Percentiles rank a stretch among this genome's conserved stretches.
phyloP scores from a whole-genome alignment of 2,329 filamentous ascomycete genomes.

The Exophiala viscosa region DNA sequence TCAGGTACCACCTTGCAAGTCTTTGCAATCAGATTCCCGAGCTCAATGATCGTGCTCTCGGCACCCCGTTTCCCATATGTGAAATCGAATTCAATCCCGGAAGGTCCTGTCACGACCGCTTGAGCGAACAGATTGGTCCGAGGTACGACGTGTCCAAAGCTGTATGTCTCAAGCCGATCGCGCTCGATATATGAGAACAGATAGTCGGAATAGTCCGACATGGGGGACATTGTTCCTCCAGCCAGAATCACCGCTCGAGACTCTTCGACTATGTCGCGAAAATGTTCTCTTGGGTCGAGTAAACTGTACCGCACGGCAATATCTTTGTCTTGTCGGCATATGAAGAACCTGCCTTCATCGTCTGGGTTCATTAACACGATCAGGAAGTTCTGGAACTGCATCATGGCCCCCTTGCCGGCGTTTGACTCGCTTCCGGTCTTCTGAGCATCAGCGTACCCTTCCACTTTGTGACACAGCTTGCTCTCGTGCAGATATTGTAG shows the following conservation, averaged over 20 bases:
- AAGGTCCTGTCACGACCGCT: slow-evolving; percentile 55
- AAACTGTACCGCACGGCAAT: slow-evolving; percentile 77
- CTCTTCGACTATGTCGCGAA: slow-evolving; percentile 78
- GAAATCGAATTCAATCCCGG: slow-evolving; percentile 69
- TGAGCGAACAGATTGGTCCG: slow-evolving; percentile 74
- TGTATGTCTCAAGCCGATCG: slow-evolving; percentile 70
- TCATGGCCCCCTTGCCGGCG: slow-evolving; percentile 49
- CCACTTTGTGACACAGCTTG: slow-evolving; percentile 89
- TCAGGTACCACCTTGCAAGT: slow-evolving; percentile 74
- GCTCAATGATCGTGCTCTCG: slow-evolving; percentile 65
- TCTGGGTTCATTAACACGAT: slow-evolving; percentile 82
- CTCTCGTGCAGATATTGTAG: slow-evolving; percentile 85
- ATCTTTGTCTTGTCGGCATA: slow-evolving; percentile 43
- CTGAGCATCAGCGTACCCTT: slow-evolving; percentile 66
- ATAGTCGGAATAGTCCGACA: slow-evolving; percentile 82
- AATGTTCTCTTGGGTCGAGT: slow-evolving; percentile 85
- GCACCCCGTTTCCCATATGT: slow-evolving; percentile 74
- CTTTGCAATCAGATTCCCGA: slow-evolving; percentile 70
- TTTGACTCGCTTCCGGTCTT: slow-evolving; percentile 19
- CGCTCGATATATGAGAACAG: slow-evolving; percentile 71
- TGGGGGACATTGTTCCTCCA: slow-evolving; percentile 96
- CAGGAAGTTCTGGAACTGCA: slow-evolving; percentile 66
- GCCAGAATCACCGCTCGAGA: slow-evolving; percentile 85
- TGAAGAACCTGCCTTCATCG: slow-evolving; percentile 60
- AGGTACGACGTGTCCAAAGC: slow-evolving; percentile 93